Base-by-base conservation (phyloP, 2,329 filamentous ascomycete species). In the Trichoderma endophyticum region DNA sequence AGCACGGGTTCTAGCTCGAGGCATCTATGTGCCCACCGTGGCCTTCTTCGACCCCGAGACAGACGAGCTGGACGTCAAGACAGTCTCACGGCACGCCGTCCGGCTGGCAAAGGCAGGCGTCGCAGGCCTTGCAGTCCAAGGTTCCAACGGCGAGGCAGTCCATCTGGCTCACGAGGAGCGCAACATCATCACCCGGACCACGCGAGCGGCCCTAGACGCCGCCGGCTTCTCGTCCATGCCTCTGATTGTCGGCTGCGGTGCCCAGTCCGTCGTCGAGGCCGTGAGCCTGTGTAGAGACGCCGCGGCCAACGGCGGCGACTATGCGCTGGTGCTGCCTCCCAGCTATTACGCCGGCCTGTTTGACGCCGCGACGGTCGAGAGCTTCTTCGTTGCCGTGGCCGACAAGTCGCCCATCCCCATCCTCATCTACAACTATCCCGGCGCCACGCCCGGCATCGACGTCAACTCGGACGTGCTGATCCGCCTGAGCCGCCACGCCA, bases 71-170 rank as follows among this genome's bases (percentile, higher is more conserved):
- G 92, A 94, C 77, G 84, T 87, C 14, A 81, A 84, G 43, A 88
- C 89, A 51, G 90, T 90, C 72, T 85, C 87, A 63, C 86, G 84
- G 66, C 84, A 88, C 78, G 89, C 91, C 48, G 87, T 92, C 67
- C 89, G 90, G 76, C 88, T 95, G n/a, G 92, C 92, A 61, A 86
- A 90, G 77, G 88, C 91, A 32, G 93, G 93, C 74, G 88, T 95
- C 56, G 87, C 90, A 18, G 92, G 92, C 24, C 86, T 95, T 61
- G 91, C 92, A 63, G 93, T 91, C 12, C 92, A 94, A 80, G 93
- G 93, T 61, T 93, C 91, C 78, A 95, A 95, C 78, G 93, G 93
- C 77, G 93, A 96, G 83, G 92, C 93, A 8, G 92, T 94, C 14
- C 92, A 94, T 78, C 86, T 95, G 39, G 90, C 90, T 57, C 90